Evolutionary conservation across 2,329 filamentous ascomycete species (phyloP).

Genomic region (Ophiocordyceps robertsii): DNA sequence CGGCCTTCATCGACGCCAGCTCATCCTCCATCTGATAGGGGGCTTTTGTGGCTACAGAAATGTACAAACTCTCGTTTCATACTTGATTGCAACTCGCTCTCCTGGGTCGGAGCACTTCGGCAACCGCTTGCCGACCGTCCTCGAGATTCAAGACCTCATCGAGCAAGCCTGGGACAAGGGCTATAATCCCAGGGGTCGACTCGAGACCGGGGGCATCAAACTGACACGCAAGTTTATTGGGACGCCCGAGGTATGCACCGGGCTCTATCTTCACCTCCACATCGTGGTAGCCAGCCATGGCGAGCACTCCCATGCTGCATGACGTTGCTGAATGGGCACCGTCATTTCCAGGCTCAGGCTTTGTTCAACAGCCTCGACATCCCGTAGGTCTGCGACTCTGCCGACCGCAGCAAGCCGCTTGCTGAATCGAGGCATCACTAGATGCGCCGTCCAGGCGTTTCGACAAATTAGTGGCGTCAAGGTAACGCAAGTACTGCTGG

Average conservation of each 20-base stretch:
- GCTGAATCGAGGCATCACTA: slow-evolving; percentile 10
- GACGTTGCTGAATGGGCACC: not conserved
- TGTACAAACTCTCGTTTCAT: slow-evolving; percentile 81
- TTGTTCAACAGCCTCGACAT: slow-evolving; percentile 60
- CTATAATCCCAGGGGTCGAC: slow-evolving; percentile 59
- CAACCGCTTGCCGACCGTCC: slow-evolving; percentile 55
- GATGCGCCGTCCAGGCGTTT: slow-evolving; percentile 51
- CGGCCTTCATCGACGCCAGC: not conserved
- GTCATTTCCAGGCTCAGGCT: slow-evolving; percentile 51
- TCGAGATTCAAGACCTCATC: slow-evolving; percentile 74
- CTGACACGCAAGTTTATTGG: slow-evolving; percentile 94
- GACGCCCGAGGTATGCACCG: slow-evolving; percentile 58
- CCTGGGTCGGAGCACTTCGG: slow-evolving; percentile 48
- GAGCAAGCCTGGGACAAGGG: slow-evolving; percentile 80
- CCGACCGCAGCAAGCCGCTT: not conserved
- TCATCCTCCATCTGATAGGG: slow-evolving; percentile 29
- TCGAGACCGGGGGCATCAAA: slow-evolving; percentile 75
- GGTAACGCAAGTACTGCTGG: slow-evolving; percentile 42
- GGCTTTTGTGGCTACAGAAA: slow-evolving; percentile 94
- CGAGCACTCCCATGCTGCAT: not conserved
- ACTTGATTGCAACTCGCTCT: slow-evolving; percentile 47
- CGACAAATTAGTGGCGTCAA: slow-evolving; percentile 30
- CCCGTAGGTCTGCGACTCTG: slow-evolving; percentile 28
- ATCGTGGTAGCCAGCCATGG: not conserved
- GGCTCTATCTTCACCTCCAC: not conserved